Percentiles rank a stretch among this genome's conserved stretches.
These are phyloP conservation scores for Ceratobasidium sp. DNA, from an alignment of 1,284 basidiomycete species.

Conservation along the genomic window DNA sequence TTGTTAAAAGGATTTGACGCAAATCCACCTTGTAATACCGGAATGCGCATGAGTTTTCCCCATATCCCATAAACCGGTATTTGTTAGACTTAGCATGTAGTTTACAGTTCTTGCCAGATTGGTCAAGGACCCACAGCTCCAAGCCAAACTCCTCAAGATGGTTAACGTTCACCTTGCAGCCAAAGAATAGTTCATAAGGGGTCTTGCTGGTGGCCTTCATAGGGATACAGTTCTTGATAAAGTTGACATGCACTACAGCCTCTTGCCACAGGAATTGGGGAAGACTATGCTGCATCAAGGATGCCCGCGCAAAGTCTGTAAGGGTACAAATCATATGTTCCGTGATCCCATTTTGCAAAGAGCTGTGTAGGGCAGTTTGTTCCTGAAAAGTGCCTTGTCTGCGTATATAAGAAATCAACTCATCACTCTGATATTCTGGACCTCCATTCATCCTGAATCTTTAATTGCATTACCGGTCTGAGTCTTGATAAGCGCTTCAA, in stretches of 20 bases:
- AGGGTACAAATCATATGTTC: constrained; percentile 53
- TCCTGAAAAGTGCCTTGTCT: not conserved
- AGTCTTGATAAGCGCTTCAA: not conserved
- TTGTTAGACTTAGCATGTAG: constrained; percentile 17
- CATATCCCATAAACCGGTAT: not conserved
- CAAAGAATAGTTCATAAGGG: not conserved
- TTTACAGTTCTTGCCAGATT: not conserved
- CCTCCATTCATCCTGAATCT: not conserved
- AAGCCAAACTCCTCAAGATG: constrained; percentile 10
- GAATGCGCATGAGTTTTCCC: not conserved
- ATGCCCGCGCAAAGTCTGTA: constrained; percentile 9
- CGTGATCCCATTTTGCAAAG: constrained; percentile 53
- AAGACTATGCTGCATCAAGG: not conserved
- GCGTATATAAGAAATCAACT: not conserved
- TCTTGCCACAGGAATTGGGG: constrained; percentile 29
- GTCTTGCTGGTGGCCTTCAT: not conserved
- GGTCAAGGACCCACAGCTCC: not conserved
- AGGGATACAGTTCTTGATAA: not conserved
- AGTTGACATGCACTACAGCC: not conserved
- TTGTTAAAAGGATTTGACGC: not conserved
- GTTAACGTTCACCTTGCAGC: not conserved
- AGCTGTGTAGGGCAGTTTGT: constrained; percentile 51
- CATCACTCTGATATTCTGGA: not conserved
- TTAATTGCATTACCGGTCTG: constrained; percentile 6
- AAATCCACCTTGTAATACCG: constrained; percentile 5